Conservation (phyloP, 2,329 filamentous ascomycete species). For the Anisogramma anomala region DNA sequence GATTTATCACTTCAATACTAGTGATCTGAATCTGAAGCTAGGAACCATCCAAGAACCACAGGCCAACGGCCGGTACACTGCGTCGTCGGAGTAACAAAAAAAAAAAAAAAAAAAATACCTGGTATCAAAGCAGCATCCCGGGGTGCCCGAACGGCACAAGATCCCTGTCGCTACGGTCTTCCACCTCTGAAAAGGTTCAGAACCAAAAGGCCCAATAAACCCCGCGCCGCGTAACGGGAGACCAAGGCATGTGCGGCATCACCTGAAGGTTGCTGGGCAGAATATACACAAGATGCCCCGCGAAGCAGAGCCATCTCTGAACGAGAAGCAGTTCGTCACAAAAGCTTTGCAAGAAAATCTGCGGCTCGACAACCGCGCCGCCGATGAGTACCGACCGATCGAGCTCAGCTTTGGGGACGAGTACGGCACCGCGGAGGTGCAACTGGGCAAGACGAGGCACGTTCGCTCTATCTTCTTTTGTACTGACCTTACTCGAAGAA, state of each 20-base stretch:
- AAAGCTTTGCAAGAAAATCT: conserved; percentile 71
- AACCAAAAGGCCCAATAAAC: not conserved
- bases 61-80: too few relatives aligned
- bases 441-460: conserved; percentile 81
- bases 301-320: conserved; percentile 80
- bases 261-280: conserved; percentile 17
- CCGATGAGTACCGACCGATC: conserved; percentile 69
- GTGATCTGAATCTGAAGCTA: too few relatives aligned
- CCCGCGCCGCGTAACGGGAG: not conserved
- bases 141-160: too few relatives aligned
- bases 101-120: too few relatives aligned
- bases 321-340: conserved; percentile 76
- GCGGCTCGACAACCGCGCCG: conserved; percentile 70
- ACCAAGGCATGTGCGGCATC: conserved; percentile 12
- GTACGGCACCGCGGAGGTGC: conserved; percentile 79
- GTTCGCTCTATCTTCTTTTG: accelerated
- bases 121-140: too few relatives aligned
- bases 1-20: too few relatives aligned
- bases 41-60: too few relatives aligned
- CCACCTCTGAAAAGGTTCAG: conserved; percentile 12
- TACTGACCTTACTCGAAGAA: not conserved
- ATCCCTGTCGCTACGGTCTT: too few relatives aligned
- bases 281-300: conserved; percentile 58
- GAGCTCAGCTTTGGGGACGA: conserved; percentile 78
- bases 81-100: too few relatives aligned